These are phyloP conservation scores for Astrothelium subdiscretum DNA, from an alignment of 495 filamentous ascomycete genomes.

Conservation along the genomic window DNA sequence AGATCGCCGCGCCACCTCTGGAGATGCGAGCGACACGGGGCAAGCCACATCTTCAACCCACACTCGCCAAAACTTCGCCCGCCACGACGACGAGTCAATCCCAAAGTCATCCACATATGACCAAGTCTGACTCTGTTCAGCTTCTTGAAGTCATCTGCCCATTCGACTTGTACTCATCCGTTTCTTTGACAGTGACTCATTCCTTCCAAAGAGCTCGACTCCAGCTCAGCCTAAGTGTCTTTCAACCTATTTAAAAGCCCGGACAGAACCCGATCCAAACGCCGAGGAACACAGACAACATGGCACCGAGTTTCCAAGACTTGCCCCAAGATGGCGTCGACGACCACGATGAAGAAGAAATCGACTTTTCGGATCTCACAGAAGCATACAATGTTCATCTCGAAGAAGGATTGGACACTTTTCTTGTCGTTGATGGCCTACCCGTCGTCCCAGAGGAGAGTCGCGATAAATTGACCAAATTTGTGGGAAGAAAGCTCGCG, in stretches of 20 bases:
- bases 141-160: background rate
- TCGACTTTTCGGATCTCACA: slow-evolving; percentile 87
- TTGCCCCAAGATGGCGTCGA: slow-evolving; percentile 69
- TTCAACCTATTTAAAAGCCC: background rate
- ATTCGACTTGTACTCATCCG: background rate
- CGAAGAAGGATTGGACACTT: slow-evolving; percentile 89
- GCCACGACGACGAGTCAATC: background rate
- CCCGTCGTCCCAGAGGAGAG: slow-evolving; percentile 73
- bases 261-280: background rate
- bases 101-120: background rate
- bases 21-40: background rate
- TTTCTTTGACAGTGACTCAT: background rate
- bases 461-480: slow-evolving; percentile 85
- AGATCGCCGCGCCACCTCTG: background rate
- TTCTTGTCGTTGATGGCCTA: slow-evolving; percentile 89
- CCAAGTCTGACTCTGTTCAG: background rate
- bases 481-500: slow-evolving; percentile 81
- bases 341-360: slow-evolving; percentile 79
- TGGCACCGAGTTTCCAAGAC: slow-evolving; percentile 65
- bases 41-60: background rate
- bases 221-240: background rate
- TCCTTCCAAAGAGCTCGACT: background rate
- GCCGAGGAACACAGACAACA: slow-evolving; percentile 20
- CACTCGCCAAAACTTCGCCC: slow-evolving; percentile 1
- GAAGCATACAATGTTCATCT: slow-evolving; percentile 90